Base-by-base conservation (phyloP, 805 yeast species). In the Cyberlindnera euphorbiiphila region DNA sequence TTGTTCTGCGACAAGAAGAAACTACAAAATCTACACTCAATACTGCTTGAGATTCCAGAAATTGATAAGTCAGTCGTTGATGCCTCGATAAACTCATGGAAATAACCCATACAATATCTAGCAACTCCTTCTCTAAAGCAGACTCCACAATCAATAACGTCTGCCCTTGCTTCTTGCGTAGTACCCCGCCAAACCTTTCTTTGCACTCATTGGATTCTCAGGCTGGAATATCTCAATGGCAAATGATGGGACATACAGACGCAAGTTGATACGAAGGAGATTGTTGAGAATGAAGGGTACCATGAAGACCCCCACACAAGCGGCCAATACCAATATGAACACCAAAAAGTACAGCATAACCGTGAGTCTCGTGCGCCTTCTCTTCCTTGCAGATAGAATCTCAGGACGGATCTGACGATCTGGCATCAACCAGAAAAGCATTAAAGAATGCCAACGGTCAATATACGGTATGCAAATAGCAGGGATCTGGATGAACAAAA, bases 361-460 rank as follows among this genome's bases (percentile, higher is more conserved):
- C 2, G 59, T 53, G 5, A 54, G 43, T 30, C 68, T 58, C 27
- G 69, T 60, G 43, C 60, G 62, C 35, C 68, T 54, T 43, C 65
- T 64, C 38, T 72, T 68, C 40, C 60, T 68, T 14, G 65, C 58
- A 2, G 75, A 61, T 6, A 72, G 59, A 2, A 73, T 60, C 17
- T 66, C 67, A 4, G 74, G 69, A 8, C 75, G 62, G 2, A 75
- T 53, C 48, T 75, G 80, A 27, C 64, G 61, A 5, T 56, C 62
- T 1, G 81, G 78, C 36, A 66, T 69, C 31, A 78, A 57, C 85
- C 85, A 79, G 43, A 78, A 67, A 26, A 79, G 54, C 66, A 79
- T 62, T 49, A 71, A 53, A 0, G 82, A 71, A 51, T 79, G 86
- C 71, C 77, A 70, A 33, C 64, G 68, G 47, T 76, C 77, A 32